Evolutionary conservation across 148 eudicot genomes (phyloP).

Genomic region (Limonium bicolor): DNA sequence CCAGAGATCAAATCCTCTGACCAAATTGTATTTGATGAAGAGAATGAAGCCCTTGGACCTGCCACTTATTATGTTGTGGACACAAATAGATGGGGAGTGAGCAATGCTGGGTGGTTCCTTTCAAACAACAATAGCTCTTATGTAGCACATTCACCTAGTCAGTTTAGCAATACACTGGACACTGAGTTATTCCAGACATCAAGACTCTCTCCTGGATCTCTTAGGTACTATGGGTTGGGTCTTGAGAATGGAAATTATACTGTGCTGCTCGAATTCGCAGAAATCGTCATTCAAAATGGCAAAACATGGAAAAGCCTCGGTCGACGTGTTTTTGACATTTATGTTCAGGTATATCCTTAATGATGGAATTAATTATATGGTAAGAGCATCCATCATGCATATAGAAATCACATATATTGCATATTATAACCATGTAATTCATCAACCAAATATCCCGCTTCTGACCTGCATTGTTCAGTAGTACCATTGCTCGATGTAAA

Average conservation of each 20-base stretch:
- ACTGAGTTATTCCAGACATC: neutral
- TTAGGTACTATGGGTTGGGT: conserved; percentile 1
- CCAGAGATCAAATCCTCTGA: neutral
- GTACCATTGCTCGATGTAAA: too few species aligned
- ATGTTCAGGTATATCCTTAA: conserved; percentile 44
- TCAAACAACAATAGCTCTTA: neutral
- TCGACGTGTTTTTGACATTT: conserved; percentile 73
- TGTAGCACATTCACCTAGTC: neutral
- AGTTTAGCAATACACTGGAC: conserved; percentile 2
- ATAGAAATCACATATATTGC: neutral
- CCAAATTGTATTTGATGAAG: neutral
- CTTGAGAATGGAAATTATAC: conserved; percentile 4
- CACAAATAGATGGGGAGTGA: neutral
- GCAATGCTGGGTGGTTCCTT: conserved; percentile 1
- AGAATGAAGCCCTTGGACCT: neutral
- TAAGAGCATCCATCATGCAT: too few species aligned
- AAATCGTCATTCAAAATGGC: conserved; percentile 8
- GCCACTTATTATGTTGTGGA: neutral
- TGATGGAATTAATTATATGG: neutral
- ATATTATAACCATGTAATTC: too few species aligned
- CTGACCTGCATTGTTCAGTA: too few species aligned
- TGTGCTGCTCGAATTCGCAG: neutral
- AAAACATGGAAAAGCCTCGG: conserved; percentile 47
- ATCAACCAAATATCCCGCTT: too few species aligned
- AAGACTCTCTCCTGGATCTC: neutral